phyloP scores from a whole-genome alignment of 2,329 filamentous ascomycete species.

The Lasiodiplodia sp. region DNA sequence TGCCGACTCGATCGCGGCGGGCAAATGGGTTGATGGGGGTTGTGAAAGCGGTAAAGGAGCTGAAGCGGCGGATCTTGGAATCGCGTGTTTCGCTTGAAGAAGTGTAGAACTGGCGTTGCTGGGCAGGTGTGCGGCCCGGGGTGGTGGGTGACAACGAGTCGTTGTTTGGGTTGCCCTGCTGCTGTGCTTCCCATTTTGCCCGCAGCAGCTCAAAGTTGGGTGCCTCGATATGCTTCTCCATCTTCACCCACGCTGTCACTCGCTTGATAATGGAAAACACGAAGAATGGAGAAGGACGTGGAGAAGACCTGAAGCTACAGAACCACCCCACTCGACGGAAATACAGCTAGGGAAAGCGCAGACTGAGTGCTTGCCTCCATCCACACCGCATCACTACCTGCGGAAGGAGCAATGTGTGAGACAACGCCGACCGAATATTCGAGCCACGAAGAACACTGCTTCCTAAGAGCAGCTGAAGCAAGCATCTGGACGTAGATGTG shows the following conservation, averaged over 20 bases:
- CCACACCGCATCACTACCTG: not conserved
- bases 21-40: constrained; percentile 26
- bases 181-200: constrained; percentile 24
- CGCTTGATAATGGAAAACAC: not conserved
- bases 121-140: constrained; percentile 2
- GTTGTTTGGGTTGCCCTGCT: constrained; percentile 9
- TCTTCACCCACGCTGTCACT: not conserved
- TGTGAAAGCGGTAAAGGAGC: constrained; percentile 20
- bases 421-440: not conserved
- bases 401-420: not conserved
- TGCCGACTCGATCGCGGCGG: constrained; percentile 19
- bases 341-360: not conserved
- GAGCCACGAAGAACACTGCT: too few species aligned
- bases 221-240: constrained; percentile 1
- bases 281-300: not conserved
- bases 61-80: constrained; percentile 25
- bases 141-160: constrained; percentile 3
- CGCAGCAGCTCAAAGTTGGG: constrained; percentile 14
- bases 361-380: not conserved
- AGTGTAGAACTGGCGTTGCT: constrained; percentile 3
- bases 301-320: not conserved
- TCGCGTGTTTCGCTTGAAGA: constrained; percentile 16
- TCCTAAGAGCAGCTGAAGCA: not conserved
- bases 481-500: not conserved
- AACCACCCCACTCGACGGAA: not conserved